A percentile compares a stretch with the other conserved stretches of the same genome.
Conservation (phyloP, 176 grass and related monocot genomes). For the Bothriochloa decipiens region DNA sequence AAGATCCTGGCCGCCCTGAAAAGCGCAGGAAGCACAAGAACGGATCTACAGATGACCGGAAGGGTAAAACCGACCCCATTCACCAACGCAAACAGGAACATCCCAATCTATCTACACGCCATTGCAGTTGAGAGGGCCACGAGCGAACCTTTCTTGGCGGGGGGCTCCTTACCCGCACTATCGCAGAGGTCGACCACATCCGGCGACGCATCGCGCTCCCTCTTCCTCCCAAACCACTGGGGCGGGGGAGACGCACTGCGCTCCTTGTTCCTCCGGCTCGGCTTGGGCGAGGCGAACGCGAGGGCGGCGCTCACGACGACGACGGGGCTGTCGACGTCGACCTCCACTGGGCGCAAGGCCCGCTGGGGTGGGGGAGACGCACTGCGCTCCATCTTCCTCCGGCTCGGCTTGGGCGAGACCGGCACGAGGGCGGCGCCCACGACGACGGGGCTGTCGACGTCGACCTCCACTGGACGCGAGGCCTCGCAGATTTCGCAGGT, state of each 20-base stretch:
- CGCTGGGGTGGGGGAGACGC: too few species aligned
- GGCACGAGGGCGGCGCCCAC: too few species aligned
- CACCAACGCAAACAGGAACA: background rate
- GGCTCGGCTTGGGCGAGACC: too few species aligned
- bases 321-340: constrained; percentile 49
- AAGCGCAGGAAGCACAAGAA: background rate
- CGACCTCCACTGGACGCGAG: too few species aligned
- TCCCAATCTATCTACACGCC: background rate
- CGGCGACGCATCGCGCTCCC: constrained; percentile 31
- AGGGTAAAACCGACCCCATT: background rate
- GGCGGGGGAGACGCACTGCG: background rate
- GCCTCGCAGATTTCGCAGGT: too few species aligned
- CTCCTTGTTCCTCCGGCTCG: constrained; percentile 29
- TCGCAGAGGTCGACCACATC: constrained; percentile 18
- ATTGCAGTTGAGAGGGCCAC: background rate
- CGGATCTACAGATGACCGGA: background rate
- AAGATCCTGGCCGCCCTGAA: too few species aligned
- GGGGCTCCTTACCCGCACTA: background rate
- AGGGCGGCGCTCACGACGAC: constrained; percentile 27
- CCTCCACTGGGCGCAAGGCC: constrained; percentile 38
- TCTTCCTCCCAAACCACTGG: constrained; percentile 31
- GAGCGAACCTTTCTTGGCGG: constrained; percentile 42
- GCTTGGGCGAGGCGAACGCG: constrained; percentile 40
- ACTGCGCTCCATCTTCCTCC: too few species aligned
- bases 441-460: too few species aligned